Evolutionary conservation across 2,329 filamentous ascomycete genomes (phyloP).

Genomic region (Tricladium varicosporioides): DNA sequence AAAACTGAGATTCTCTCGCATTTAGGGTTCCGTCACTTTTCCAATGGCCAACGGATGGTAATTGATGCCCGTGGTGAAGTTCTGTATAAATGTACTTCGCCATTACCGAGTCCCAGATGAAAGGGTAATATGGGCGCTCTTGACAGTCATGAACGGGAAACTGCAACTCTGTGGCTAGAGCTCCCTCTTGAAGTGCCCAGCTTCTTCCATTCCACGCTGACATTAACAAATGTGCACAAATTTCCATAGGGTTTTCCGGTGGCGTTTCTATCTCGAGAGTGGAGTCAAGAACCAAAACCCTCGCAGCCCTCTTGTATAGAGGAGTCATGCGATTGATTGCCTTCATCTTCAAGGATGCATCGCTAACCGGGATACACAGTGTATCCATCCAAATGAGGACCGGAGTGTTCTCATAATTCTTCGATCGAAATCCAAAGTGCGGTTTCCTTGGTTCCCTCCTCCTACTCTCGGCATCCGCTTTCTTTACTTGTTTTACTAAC

Average conservation of each 20-base stretch:
- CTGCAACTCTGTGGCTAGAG: constrained; percentile 17
- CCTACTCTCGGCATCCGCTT: neutral
- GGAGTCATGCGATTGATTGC: constrained; percentile 34
- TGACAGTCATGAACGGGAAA: neutral
- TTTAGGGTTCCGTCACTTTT: neutral
- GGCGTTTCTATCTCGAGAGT: constrained; percentile 6
- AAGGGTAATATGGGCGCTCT: neutral
- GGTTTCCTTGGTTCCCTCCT: neutral
- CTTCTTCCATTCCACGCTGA: constrained; percentile 38
- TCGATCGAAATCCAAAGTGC: neutral
- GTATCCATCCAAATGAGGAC: constrained; percentile 35
- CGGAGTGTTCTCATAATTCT: neutral
- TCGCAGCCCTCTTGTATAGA: constrained; percentile 33
- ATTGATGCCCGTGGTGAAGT: neutral
- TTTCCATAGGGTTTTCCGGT: constrained; percentile 7
- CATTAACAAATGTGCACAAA: constrained; percentile 32
- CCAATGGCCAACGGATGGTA: constrained; percentile 3
- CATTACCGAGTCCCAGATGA: neutral
- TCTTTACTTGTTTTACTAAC: neutral
- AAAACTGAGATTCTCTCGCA: constrained; percentile 1
- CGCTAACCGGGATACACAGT: constrained; percentile 33
- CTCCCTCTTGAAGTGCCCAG: constrained; percentile 40
- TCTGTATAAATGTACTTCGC: neutral
- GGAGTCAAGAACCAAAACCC: constrained; percentile 36
- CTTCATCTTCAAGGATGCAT: constrained; percentile 23